A percentile compares a stretch with the other conserved stretches of the same genome.
Evolutionary conservation across 495 filamentous ascomycete species (phyloP).

Genomic region (Aspergillus panamensis): DNA sequence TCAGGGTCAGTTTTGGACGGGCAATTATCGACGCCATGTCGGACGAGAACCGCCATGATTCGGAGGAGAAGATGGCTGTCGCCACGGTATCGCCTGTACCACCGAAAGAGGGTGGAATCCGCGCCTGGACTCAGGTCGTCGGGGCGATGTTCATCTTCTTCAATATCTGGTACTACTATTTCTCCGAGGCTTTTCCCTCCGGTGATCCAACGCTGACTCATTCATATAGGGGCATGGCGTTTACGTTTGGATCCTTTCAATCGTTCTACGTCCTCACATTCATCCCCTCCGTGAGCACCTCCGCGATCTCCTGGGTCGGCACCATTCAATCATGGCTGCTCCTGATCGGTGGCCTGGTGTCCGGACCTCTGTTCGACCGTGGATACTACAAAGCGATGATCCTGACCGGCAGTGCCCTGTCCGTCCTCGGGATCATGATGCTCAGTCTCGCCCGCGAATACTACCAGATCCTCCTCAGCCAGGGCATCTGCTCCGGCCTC

Average conservation of each 20-base stretch:
- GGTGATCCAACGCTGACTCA: background rate
- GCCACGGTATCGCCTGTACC: background rate
- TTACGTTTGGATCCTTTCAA: constrained; percentile 46
- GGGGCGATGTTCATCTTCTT: constrained; percentile 31
- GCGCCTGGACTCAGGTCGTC: constrained; percentile 25
- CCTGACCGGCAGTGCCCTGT: constrained; percentile 21
- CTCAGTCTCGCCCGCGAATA: constrained; percentile 29
- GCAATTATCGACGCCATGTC: no score
- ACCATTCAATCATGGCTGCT: constrained; percentile 40
- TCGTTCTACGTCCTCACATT: constrained; percentile 35
- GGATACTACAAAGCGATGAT: constrained; percentile 38
- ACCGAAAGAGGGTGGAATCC: constrained; percentile 10
- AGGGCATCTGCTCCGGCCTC: constrained; percentile 36
- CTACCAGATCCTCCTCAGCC: constrained; percentile 34
- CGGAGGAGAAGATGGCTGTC: background rate
- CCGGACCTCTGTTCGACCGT: constrained; percentile 43
- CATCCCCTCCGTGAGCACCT: constrained; percentile 23
- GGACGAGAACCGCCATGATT: no score
- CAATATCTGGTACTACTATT: constrained; percentile 28
- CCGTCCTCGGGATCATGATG: constrained; percentile 47
- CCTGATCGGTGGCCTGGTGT: constrained; percentile 34
- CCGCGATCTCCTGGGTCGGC: constrained; percentile 46
- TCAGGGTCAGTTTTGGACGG: no score
- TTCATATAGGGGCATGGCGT: constrained; percentile 30
- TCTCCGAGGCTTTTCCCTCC: background rate